Evolutionary conservation across 192 early-diverging fungal species (phyloP), one percentile per base, ranked within the genome.

Genomic region (Backusella morwellensis): DNA sequence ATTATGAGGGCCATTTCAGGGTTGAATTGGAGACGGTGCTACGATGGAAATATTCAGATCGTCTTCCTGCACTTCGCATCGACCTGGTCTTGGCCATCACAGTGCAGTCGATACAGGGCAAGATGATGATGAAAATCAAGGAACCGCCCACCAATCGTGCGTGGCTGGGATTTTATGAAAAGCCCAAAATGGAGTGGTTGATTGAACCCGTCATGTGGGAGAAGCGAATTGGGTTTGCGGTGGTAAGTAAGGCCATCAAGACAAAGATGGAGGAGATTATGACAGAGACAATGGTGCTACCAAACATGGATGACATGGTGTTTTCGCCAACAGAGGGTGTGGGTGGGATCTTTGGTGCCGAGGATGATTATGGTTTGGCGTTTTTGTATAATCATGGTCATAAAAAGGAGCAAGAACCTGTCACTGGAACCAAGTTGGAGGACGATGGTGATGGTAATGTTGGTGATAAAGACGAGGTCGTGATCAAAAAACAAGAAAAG

Each of bases 241-340:
- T 92, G 68, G 89, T 98, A 3, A 90, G 95, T 66, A 91, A 91
- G 59, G 90, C 93, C 0, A 96, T 98, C 67, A 93, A 96, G 79
- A 85, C 89, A 50, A 89, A 95, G 77, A 89, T 98, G 40, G 89
- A 95, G 80, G 94, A 96, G 47, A 90, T 94, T 69, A 84, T 98
- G 66, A 87, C 89, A 19, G 91, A 92, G 54, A 91, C 92, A 11
- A 83, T 98, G 74, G 93, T 98, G 15, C 77, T 96, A 70, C 97
- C 97, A 4, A 92, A 97, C 73, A 93, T 98, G 91, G 97, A 98
- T 80, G 94, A 97, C 75, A 88, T 90, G 0, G 86, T 90, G 12
- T 97, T 98, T 81, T 96, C 94, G 85, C 83, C 87, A 21, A 83
- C 90, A 3, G 54, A 80, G 38, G 86, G 88, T 26, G 80, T 77